Evolutionary conservation across 139 green algal genomes (phyloP).

Genomic region (Gonium pectorale): DNA sequence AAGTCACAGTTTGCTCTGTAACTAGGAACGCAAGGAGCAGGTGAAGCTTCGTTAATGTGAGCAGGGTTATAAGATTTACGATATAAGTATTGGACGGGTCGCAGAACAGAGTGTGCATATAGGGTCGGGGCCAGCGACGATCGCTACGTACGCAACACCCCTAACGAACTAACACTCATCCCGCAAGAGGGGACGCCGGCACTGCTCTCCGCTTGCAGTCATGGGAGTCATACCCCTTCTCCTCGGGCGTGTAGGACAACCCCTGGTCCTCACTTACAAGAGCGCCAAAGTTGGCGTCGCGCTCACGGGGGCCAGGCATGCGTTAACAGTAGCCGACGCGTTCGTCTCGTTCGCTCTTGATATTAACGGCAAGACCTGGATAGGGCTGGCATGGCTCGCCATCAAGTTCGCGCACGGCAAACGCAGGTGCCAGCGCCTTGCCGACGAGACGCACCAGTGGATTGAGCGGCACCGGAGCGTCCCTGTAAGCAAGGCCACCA

Average conservation of each 20-base stretch:
- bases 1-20: too few relatives aligned
- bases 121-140: too few relatives aligned
- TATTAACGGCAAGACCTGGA: not conserved
- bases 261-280: conserved; percentile 1
- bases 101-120: too few relatives aligned
- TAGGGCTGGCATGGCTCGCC: not conserved
- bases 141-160: too few relatives aligned
- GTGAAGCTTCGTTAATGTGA: too few relatives aligned
- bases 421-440: not conserved
- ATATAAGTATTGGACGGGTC: too few relatives aligned
- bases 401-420: conserved; percentile 14
- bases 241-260: not conserved
- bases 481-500: too few relatives aligned
- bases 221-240: conserved; percentile 1
- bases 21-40: too few relatives aligned
- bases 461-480: not conserved
- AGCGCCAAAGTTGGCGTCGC: not conserved
- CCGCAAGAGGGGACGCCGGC: too few relatives aligned
- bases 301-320: not conserved
- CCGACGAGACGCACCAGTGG: not conserved
- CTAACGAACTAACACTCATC: too few relatives aligned
- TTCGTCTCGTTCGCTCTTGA: not conserved
- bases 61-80: too few relatives aligned
- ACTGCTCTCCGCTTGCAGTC: too few relatives aligned
- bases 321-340: not conserved